Conservation (phyloP, 2,329 filamentous ascomycete genomes). For the Aaosphaeria pasadenensis region DNA sequence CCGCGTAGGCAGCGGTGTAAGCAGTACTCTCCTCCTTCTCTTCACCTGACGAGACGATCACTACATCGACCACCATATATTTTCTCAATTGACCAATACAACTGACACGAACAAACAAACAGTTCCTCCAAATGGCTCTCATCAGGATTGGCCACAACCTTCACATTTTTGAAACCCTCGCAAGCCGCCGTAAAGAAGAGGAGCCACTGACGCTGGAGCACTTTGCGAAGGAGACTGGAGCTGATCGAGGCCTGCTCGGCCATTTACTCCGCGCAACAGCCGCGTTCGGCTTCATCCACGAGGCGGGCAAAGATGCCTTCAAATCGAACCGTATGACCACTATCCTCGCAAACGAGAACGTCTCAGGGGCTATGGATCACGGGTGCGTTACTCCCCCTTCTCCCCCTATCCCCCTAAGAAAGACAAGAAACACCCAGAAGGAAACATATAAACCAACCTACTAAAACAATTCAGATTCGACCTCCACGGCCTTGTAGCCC, state of each 20-base stretch:
- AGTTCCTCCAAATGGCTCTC: conserved; percentile 19
- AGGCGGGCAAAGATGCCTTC: conserved; percentile 25
- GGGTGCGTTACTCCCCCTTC: neutral
- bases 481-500: conserved; percentile 15
- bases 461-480: conserved; percentile 1
- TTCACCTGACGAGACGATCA: neutral
- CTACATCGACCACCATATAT: no score
- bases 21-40: neutral
- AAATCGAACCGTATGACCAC: conserved; percentile 26
- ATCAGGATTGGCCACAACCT: conserved; percentile 19
- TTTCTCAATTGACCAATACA: neutral
- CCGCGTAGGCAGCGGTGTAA: conserved; percentile 12
- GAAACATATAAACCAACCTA: conserved; percentile 2
- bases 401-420: no score
- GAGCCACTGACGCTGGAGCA: conserved; percentile 9
- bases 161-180: conserved; percentile 15
- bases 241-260: conserved; percentile 23
- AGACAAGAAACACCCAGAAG: neutral
- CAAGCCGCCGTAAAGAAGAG: neutral
- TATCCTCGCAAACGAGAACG: conserved; percentile 20
- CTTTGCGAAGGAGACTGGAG: conserved; percentile 18
- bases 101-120: neutral
- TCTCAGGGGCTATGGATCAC: conserved; percentile 24
- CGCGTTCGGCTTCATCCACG: conserved; percentile 26
- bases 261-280: conserved; percentile 34